These are phyloP conservation scores for Coriaria nepalensis DNA, from an alignment of 306 rosid genomes.

Conservation along the genomic window DNA sequence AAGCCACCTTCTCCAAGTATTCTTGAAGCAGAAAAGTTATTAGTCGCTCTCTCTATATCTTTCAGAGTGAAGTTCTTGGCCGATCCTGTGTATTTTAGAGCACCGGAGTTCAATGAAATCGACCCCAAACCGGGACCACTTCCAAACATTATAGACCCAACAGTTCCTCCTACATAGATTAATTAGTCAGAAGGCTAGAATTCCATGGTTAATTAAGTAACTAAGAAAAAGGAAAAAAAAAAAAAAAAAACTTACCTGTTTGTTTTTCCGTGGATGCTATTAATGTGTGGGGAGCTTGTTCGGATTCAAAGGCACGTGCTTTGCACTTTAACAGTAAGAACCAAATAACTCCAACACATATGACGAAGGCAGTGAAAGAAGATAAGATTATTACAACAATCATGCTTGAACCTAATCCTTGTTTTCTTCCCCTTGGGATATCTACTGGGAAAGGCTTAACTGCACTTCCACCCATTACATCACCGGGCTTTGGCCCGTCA, in stretches of 20 bases:
- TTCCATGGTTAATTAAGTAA: neutral
- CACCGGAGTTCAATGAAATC: conserved; percentile 33
- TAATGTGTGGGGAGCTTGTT: conserved; percentile 29
- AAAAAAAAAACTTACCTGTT: conserved; percentile 29
- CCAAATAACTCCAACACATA: conserved; percentile 57
- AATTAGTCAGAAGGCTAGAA: too few species aligned
- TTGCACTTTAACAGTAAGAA: conserved; percentile 41
- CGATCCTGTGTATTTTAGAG: conserved; percentile 52
- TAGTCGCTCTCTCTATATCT: conserved; percentile 71
- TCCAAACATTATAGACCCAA: conserved; percentile 14
- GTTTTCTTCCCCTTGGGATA: conserved; percentile 43
- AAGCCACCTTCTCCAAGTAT: conserved; percentile 99
- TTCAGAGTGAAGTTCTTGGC: conserved; percentile 60
- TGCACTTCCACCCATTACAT: conserved; percentile 33
- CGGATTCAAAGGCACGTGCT: conserved; percentile 14
- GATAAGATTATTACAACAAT: conserved; percentile 45
- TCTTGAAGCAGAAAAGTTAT: conserved; percentile 62
- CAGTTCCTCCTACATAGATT: too few species aligned
- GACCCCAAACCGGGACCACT: conserved; percentile 38
- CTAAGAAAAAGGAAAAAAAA: neutral
- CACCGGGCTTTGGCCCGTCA: conserved; percentile 41
- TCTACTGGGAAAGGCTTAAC: conserved; percentile 84
- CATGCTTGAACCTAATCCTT: conserved; percentile 34
- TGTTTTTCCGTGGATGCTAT: conserved; percentile 36
- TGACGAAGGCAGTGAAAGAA: conserved; percentile 48